Evolutionary conservation across 768 basidiomycete species (phyloP), one percentile per base, ranked within the genome.

Genomic region (Gloeostereum incarnatum): DNA sequence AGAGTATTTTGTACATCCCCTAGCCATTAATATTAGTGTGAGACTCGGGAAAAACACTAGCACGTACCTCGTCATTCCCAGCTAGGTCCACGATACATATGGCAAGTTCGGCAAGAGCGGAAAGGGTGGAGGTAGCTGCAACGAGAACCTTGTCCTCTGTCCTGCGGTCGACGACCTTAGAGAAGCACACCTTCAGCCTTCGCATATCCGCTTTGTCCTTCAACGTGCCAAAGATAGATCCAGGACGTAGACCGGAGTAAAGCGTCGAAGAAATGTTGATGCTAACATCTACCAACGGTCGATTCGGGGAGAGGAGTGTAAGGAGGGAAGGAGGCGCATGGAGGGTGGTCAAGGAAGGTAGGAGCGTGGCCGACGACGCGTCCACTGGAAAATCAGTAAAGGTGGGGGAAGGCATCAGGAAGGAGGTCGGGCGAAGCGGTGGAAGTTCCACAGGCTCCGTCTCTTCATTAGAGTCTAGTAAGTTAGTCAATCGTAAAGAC

Each of bases 91-190:
- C n/a, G n/a, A n/a, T n/a, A n/a, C n/a, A n/a, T n/a, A n/a, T n/a
- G n/a, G n/a, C n/a, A n/a, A n/a, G n/a, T n/a, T n/a, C n/a, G n/a
- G n/a, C n/a, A n/a, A n/a, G n/a, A n/a, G n/a, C n/a, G n/a, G n/a
- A n/a, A n/a, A n/a, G n/a, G n/a, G n/a, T n/a, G n/a, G n/a, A n/a
- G n/a, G n/a, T n/a, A 2, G 57, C 61, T 3, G 68, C 65, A n/a
- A 59, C 59, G 24, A 73, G 39, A 6, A 68, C 57, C 44, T 71
- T 71, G 39, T 67, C 69, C 21, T 68, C 57, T 10, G 68, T 63
- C 29, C 71, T 54, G 40, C 56, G 52, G 44, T 73, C 71, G 11
- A 71, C 63, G 17, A 50, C 48, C 16, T 55, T 49, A 1, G 59
- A 53, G 42, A 73, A 71, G 5, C 51, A 45, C 3, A 73, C 40